Percentiles rank a stretch among this genome's conserved stretches.
Conservation (phyloP, 495 filamentous ascomycete species). For the Neurospora pannonica region DNA sequence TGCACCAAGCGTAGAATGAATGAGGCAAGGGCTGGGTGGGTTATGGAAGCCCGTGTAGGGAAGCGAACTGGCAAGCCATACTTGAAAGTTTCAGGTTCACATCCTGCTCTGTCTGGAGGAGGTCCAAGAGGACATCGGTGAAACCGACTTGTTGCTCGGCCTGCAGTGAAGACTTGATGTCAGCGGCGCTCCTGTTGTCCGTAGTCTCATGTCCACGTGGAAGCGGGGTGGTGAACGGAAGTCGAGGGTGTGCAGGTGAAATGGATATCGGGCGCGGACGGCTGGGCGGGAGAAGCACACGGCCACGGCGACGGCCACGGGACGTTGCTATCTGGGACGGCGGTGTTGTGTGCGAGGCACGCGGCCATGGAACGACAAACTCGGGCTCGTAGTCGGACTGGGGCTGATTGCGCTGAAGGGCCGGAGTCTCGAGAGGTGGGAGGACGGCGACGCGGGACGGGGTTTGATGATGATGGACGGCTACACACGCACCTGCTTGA, state of each 20-base stretch:
- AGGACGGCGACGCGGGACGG: background rate
- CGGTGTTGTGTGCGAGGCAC: background rate
- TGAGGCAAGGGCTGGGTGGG: constrained; percentile 7
- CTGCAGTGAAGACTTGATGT: constrained; percentile 33
- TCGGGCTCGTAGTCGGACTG: background rate
- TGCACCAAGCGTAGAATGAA: background rate
- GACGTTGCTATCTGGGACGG: background rate
- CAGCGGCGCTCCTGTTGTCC: background rate
- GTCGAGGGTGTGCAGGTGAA: background rate
- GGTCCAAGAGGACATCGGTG: constrained; percentile 80
- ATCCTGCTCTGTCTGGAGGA: constrained; percentile 80
- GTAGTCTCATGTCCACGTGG: background rate
- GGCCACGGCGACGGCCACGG: background rate
- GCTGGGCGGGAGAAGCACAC: background rate
- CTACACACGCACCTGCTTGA: constrained; percentile 70
- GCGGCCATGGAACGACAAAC: background rate
- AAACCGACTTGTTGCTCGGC: constrained; percentile 88
- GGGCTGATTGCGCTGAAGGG: background rate
- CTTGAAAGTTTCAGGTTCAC: constrained; percentile 75
- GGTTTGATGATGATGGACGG: background rate
- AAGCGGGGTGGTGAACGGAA: background rate
- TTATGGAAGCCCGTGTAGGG: constrained; percentile 3
- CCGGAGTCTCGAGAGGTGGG: background rate
- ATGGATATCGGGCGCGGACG: background rate
- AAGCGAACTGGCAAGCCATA: constrained; percentile 37